Conservation (phyloP, 2,329 filamentous ascomycete species). For the Hypomyces perniciosus region DNA sequence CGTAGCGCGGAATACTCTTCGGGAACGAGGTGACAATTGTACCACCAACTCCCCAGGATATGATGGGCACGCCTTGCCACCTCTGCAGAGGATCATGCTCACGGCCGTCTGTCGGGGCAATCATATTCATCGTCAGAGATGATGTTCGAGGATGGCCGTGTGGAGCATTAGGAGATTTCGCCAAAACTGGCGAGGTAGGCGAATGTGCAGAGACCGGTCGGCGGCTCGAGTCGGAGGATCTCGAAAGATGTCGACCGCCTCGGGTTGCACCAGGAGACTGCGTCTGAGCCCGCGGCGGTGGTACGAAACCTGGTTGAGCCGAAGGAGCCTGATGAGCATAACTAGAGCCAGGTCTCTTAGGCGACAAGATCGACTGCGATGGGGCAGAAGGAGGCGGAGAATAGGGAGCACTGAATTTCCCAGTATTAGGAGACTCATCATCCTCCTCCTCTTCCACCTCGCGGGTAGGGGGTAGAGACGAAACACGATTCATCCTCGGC, state of each 20-base stretch:
- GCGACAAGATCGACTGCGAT: slow-evolving; percentile 42
- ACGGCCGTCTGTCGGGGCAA: slow-evolving; percentile 58
- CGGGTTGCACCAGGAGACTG: slow-evolving; percentile 52
- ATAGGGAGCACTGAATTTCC: slow-evolving; percentile 22
- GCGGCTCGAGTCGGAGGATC: slow-evolving; percentile 38
- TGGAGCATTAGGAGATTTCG: slow-evolving; percentile 25
- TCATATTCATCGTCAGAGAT: slow-evolving; percentile 51
- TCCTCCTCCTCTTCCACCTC: slow-evolving; percentile 57
- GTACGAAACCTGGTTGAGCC: slow-evolving; percentile 39
- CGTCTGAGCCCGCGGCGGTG: slow-evolving; percentile 55
- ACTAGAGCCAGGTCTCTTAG: slow-evolving; percentile 47
- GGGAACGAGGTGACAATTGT: slow-evolving; percentile 80
- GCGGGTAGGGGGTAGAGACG: slow-evolving; percentile 54
- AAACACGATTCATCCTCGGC: slow-evolving; percentile 46
- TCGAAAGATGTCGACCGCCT: slow-evolving; percentile 29
- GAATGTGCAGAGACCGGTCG: slow-evolving; percentile 50
- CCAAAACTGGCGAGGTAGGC: slow-evolving; percentile 30
- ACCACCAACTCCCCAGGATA: slow-evolving; percentile 85
- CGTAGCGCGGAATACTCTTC: slow-evolving; percentile 80
- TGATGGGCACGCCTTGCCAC: slow-evolving; percentile 85
- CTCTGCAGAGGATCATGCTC: slow-evolving; percentile 74
- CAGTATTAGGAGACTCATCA: slow-evolving; percentile 18
- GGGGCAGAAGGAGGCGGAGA: slow-evolving; percentile 23
- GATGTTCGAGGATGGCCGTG: slow-evolving; percentile 42
- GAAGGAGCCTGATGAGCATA: slow-evolving; percentile 41